Conservation (phyloP, 2,329 filamentous ascomycete genomes). For the Pseudocercospora fuligena region DNA sequence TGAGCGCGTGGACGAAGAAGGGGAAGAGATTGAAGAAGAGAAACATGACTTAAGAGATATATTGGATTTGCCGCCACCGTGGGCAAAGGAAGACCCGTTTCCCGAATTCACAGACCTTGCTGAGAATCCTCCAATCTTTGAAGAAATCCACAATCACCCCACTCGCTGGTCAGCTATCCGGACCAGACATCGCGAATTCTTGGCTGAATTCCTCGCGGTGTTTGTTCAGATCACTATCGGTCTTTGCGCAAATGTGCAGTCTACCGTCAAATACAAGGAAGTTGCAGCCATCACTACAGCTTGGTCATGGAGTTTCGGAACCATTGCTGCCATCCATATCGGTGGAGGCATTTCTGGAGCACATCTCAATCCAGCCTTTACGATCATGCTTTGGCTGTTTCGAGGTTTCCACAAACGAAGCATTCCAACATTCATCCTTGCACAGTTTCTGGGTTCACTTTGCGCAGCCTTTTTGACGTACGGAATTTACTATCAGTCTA, state of each 20-base stretch:
- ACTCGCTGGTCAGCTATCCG: constrained; percentile 55
- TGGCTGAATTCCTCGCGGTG: constrained; percentile 59
- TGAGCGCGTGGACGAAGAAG: constrained; percentile 13
- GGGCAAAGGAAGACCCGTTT: constrained; percentile 48
- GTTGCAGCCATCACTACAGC: constrained; percentile 45
- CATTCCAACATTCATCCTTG: constrained; percentile 55
- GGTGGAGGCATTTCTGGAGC: constrained; percentile 54
- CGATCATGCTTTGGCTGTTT: constrained; percentile 48
- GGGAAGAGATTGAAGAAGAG: constrained; percentile 32
- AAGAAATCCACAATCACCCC: constrained; percentile 54
- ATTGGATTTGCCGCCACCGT: constrained; percentile 26
- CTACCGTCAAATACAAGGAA: constrained; percentile 45
- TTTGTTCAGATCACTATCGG: constrained; percentile 46
- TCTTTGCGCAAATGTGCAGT: constrained; percentile 55
- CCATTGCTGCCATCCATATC: constrained; percentile 51
- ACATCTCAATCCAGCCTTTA: constrained; percentile 54
- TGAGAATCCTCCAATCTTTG: constrained; percentile 43
- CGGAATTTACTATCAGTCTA: constrained; percentile 47
- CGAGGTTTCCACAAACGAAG: constrained; percentile 59
- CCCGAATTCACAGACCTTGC: constrained; percentile 35
- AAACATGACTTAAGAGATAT: constrained; percentile 44
- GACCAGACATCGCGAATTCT: constrained; percentile 56
- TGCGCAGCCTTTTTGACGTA: constrained; percentile 53
- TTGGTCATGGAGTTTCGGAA: constrained; percentile 57
- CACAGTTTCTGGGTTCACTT: constrained; percentile 59